These are phyloP conservation scores for Puccinia horiana DNA, from an alignment of 1,284 basidiomycete genomes.

Conservation along the genomic window DNA sequence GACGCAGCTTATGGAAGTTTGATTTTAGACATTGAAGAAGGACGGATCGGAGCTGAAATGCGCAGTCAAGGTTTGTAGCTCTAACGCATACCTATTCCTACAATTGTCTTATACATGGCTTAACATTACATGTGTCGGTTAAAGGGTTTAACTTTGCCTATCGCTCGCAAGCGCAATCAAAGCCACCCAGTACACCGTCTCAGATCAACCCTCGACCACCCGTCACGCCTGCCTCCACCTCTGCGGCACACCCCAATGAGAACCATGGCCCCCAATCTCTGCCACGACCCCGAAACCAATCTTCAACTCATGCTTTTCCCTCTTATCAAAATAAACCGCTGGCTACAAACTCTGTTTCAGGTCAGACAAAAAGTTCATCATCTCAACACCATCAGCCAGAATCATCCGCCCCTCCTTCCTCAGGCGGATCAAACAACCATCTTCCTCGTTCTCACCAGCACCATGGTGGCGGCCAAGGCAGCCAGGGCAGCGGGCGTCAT, in stretches of 20 bases:
- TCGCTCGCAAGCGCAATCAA: slow-evolving; percentile 66
- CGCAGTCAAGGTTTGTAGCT: slow-evolving; percentile 76
- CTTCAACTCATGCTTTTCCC: slow-evolving; percentile 15
- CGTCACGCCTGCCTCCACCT: background rate
- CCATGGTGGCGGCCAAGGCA: background rate
- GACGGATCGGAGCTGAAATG: slow-evolving; percentile 84
- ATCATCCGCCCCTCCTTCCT: background rate
- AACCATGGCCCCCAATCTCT: background rate
- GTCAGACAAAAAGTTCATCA: slow-evolving; percentile 12
- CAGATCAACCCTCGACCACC: slow-evolving; percentile 32
- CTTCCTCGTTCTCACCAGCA: slow-evolving; percentile 18
- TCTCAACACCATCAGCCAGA: background rate
- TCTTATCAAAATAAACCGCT: slow-evolving; percentile 5
- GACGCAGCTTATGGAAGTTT: slow-evolving; percentile 90
- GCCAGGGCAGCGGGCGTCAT: slow-evolving; percentile 1
- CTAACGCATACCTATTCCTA: slow-evolving; percentile 20
- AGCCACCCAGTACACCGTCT: slow-evolving; percentile 33
- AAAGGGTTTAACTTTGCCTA: slow-evolving; percentile 94
- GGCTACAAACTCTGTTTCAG: background rate
- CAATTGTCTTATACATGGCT: slow-evolving; percentile 18
- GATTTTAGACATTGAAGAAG: slow-evolving; percentile 83
- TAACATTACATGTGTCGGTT: background rate
- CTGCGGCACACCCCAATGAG: slow-evolving; percentile 29
- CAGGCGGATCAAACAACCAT: background rate
- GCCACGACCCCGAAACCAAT: slow-evolving; percentile 20